Conservation (phyloP, 1,139 yeast genomes). For the Geotrichum phurueaensis region DNA sequence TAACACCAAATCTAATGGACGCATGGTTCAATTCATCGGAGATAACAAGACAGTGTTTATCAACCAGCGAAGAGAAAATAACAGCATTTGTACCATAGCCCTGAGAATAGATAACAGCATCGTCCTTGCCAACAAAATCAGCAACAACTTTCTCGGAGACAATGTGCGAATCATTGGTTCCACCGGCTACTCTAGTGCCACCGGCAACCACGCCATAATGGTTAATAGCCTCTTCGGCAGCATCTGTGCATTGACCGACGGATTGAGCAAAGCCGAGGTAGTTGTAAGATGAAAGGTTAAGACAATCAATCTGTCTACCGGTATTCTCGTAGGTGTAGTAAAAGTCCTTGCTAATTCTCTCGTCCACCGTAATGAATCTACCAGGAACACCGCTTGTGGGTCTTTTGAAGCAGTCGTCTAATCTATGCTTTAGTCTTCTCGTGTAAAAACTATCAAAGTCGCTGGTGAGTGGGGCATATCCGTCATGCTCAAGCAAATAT, state of each 20-base stretch:
- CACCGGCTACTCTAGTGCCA: conserved; percentile 69
- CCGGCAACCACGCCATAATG: conserved; percentile 73
- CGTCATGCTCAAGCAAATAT: conserved; percentile 71
- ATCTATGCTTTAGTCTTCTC: conserved; percentile 81
- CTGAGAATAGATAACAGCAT: conserved; percentile 78
- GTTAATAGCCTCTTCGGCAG: conserved; percentile 56
- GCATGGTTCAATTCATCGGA: conserved; percentile 95
- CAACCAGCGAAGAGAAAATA: conserved; percentile 75
- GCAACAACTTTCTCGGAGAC: conserved; percentile 77
- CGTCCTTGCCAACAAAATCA: conserved; percentile 84
- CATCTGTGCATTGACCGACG: conserved; percentile 83
- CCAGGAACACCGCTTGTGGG: conserved; percentile 98
- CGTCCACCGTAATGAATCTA: conserved; percentile 73
- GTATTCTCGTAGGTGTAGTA: conserved; percentile 57
- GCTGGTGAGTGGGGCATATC: conserved; percentile 94
- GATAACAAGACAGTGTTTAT: conserved; percentile 80
- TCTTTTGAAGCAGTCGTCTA: conserved; percentile 91
- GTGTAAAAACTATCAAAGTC: conserved; percentile 91
- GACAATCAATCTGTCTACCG: conserved; percentile 69
- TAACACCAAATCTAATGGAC: conserved; percentile 88
- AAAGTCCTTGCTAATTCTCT: conserved; percentile 61
- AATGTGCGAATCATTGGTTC: conserved; percentile 69
- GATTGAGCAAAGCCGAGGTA: conserved; percentile 96
- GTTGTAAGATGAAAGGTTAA: conserved; percentile 85
- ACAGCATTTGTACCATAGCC: conserved; percentile 98